Evolutionary conservation across 768 basidiomycete genomes (phyloP).

Genomic region (Podaxis mareebaensis): DNA sequence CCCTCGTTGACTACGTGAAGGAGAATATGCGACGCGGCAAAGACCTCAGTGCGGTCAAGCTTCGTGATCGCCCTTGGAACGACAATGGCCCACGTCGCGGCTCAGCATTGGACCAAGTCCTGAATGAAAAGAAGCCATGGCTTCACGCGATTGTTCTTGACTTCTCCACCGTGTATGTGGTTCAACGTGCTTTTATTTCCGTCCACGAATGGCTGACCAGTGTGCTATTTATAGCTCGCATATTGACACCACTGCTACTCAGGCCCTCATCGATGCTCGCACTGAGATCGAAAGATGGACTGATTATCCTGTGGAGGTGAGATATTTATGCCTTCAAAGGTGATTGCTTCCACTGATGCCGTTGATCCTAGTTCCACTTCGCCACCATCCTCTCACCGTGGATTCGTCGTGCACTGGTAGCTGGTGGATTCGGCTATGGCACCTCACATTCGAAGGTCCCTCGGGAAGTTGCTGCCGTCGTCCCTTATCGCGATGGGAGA

Average conservation of each 20-base stretch:
- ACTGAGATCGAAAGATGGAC: constrained; percentile 88
- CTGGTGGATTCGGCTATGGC: constrained; percentile 90
- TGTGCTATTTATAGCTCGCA: constrained; percentile 54
- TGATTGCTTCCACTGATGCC: background rate
- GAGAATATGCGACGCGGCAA: constrained; percentile 71
- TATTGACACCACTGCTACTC: constrained; percentile 89
- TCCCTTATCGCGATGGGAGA: constrained; percentile 55
- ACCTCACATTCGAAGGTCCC: constrained; percentile 37
- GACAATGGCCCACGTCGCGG: constrained; percentile 75
- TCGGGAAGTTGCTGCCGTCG: constrained; percentile 75
- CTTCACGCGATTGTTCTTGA: constrained; percentile 91
- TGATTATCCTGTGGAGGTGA: constrained; percentile 70
- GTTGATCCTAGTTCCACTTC: constrained; percentile 78
- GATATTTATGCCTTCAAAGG: constrained; percentile 15
- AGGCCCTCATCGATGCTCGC: constrained; percentile 88
- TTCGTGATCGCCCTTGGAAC: constrained; percentile 90
- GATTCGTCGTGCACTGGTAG: constrained; percentile 86
- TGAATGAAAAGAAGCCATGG: constrained; percentile 57
- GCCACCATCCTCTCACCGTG: constrained; percentile 89
- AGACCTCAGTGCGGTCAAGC: constrained; percentile 63
- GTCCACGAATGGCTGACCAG: background rate
- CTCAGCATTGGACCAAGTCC: constrained; percentile 44
- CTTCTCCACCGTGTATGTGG: constrained; percentile 75
- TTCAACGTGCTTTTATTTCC: background rate
- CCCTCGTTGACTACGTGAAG: constrained; percentile 82